phyloP scores from a whole-genome alignment of 306 rosid species.

The Spatholobus suberectus region DNA sequence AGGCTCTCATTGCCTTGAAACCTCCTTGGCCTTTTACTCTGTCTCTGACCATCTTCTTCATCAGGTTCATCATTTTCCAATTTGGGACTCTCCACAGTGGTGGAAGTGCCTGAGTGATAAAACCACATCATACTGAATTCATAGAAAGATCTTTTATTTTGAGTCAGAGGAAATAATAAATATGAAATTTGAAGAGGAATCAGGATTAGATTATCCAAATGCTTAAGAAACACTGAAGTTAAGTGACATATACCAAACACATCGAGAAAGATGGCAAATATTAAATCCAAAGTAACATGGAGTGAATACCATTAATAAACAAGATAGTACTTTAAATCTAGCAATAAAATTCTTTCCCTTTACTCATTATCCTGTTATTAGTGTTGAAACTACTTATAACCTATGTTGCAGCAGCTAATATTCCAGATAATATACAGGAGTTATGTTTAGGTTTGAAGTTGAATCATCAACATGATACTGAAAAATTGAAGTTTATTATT shows the following conservation, averaged over 20 bases:
- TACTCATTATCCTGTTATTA: neutral
- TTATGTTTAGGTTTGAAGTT: neutral
- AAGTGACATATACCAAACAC: neutral
- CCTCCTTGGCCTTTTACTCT: constrained; percentile 69
- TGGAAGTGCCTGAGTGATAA: constrained; percentile 56
- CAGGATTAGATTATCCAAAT: neutral
- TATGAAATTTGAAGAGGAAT: neutral
- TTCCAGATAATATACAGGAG: neutral
- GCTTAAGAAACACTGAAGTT: neutral
- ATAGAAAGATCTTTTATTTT: neutral
- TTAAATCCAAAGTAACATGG: neutral
- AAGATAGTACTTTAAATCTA: neutral
- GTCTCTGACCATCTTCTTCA: constrained; percentile 71
- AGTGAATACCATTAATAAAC: neutral
- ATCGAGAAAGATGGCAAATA: neutral
- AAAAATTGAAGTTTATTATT: neutral
- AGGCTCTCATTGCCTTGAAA: constrained; percentile 60
- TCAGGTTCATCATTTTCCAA: constrained; percentile 67
- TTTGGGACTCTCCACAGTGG: constrained; percentile 51
- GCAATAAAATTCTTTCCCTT: neutral
- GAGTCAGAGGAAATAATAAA: neutral
- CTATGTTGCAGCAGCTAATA: neutral
- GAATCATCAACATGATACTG: neutral
- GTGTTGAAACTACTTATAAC: neutral
- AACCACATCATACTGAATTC: constrained; percentile 25